Conservation (phyloP, 2,329 filamentous ascomycete genomes). For the Cladosporium sp. region DNA sequence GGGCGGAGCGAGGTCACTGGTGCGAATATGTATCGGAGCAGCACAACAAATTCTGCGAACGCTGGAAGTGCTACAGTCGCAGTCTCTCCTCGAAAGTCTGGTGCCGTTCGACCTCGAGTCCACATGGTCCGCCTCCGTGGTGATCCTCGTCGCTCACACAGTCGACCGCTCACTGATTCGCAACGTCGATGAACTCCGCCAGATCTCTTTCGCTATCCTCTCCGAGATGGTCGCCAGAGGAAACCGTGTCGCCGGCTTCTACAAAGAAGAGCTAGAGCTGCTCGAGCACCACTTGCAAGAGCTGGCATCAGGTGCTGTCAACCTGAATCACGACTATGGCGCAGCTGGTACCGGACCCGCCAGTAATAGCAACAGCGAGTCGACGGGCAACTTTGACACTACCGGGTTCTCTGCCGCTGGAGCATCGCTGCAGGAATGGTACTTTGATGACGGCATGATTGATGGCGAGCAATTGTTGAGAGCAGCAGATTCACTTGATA, state of each 20-base stretch:
- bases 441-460: conserved; percentile 7
- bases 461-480: conserved; percentile 40
- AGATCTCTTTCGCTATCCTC: conserved; percentile 16
- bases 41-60: conserved; percentile 16
- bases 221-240: conserved; percentile 20
- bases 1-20: conserved; percentile 11
- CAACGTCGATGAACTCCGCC: conserved; percentile 15
- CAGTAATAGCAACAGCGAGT: conserved; percentile 5
- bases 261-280: conserved; percentile 18
- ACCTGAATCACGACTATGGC: background rate
- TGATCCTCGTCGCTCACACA: conserved; percentile 17
- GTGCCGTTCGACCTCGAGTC: conserved; percentile 23
- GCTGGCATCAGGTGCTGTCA: background rate
- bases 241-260: conserved; percentile 19
- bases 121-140: conserved; percentile 20
- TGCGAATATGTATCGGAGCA: conserved; percentile 15
- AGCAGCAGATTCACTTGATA: conserved; percentile 84
- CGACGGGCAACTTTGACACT: background rate
- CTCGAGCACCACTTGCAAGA: conserved; percentile 15
- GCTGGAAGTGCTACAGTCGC: conserved; percentile 12
- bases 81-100: conserved; percentile 18
- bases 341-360: background rate
- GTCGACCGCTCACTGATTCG: conserved; percentile 19
- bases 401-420: background rate
- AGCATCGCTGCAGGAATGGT: conserved; percentile 6